Base-by-base conservation (phyloP, 129 eudicot species). In the Tanacetum coccineum region DNA sequence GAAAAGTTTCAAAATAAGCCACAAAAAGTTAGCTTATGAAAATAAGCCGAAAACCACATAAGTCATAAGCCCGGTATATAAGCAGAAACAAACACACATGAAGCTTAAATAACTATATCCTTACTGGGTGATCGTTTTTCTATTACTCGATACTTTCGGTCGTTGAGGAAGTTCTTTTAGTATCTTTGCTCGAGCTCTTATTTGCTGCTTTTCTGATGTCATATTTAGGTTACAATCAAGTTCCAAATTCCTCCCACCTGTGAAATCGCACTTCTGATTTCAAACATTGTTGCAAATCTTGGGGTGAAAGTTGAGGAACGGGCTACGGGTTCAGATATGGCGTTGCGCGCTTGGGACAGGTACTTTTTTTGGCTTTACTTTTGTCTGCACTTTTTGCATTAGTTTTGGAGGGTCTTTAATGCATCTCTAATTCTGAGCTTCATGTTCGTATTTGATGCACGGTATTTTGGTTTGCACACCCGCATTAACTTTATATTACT, bases 301-400 rank as follows among this genome's bases (percentile, higher is more conserved):
- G 97, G 97, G 12, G 87, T 87, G 45, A 84, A 82, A 74, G 71
- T 79, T 68, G 93, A 87, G 59, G 85, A 85, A 20, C 81, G 69
- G 59, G 81, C 82, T 75, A 72, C 81, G 68, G 89, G 93, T 70
- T 81, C 99, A 77, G 87, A 82, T 63, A 87, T 94, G 99, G 77
- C 68, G 20, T 48, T 94, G 77, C 86, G 87, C 13, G 96, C 97
- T 67, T 94, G 97, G 99, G 97, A 87, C 77, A 94, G 97, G 99
- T 71, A 53, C 19, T 55, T 21, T 51, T 67, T 20, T 6, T 13
- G 39, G 15, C 63, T 39, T 76, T 42, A 15, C 50, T 32, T 60
- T 10, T 9, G 15, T 39, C 50, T 66, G 50, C 73, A 49, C 28
- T 20, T 59, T 13, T 30, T 47, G 58, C 47, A 67, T 32, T 18